Evolutionary conservation across 768 basidiomycete species (phyloP), one percentile per base, ranked within the genome.

Genomic region (Tubosaeta sp.): DNA sequence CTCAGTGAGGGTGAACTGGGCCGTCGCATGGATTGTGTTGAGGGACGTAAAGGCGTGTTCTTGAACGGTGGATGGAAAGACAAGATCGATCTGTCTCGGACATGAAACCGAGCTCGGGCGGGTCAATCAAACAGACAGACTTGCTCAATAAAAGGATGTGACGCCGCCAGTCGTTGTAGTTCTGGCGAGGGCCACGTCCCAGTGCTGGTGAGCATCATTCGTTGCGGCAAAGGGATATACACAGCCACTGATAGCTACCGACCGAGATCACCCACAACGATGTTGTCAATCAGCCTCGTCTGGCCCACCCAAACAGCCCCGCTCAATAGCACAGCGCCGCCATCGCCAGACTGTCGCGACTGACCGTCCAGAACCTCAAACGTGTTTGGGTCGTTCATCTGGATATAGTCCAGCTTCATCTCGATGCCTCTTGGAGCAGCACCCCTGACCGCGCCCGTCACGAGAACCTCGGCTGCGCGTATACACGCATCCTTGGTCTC

Each of bases 271-370:
- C 84, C 92, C 2, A 97, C 68, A 39, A 97, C 72, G 47, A 97
- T 68, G 66, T 98, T 99, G 70, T 99, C 95, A 39, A 99, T 97
- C 59, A 99, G 67, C 58, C 95, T 78, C 37, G 94, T 97, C 65
- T 77, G 79, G 37, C 91, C 91, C 3, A 95, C 80, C 80, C 86
- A 88, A 56, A 95, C 62, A 27, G 91, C 93, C 2, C 92, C 94
- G 55, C 92, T 95, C 46, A 97, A 60, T 19, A 97, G 81, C 29
- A 86, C 82, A 55, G 64, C 17, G 55, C 67, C 65, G 54, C 65
- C 46, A 13, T 63, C 58, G 6, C 59, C 60, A 5, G 68, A 65
- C n/a, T 57, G 57, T 52, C 57, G 69, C 17, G 54, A 48, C 37
- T 53, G 60, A 14, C 68, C 54, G 44, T 74, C 71, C 25, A 95